Conservation (phyloP, 441 rosid genomes). For the Adansonia gregorii region DNA sequence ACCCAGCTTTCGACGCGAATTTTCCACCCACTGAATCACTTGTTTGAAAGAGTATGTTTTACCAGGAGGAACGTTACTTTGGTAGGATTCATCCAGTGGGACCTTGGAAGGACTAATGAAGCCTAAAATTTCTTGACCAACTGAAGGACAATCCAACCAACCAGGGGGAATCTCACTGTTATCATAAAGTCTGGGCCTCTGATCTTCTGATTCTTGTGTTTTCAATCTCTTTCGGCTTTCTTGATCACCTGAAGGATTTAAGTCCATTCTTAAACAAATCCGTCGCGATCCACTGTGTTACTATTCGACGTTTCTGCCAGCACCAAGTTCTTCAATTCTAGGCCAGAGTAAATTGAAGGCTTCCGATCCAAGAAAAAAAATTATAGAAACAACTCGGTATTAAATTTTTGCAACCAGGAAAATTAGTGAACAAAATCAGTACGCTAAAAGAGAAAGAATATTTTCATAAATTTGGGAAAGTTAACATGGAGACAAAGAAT, state of each 20-base stretch:
- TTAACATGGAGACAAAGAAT: neutral
- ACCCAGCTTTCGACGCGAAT: neutral
- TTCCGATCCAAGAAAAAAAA: neutral
- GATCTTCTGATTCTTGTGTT: conserved; percentile 9
- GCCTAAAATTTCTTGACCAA: conserved; percentile 12
- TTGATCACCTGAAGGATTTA: neutral
- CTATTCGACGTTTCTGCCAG: neutral
- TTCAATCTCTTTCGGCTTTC: conserved; percentile 5
- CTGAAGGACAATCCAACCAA: conserved; percentile 10
- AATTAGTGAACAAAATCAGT: neutral
- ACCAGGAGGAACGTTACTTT: neutral
- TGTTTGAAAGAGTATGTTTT: neutral
- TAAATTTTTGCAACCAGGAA: neutral
- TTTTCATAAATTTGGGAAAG: neutral
- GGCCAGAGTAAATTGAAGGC: neutral
- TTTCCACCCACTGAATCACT: neutral
- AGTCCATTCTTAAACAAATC: conserved; percentile 5
- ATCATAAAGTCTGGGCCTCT: neutral
- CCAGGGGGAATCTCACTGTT: neutral
- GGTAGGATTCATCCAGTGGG: neutral
- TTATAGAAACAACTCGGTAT: neutral
- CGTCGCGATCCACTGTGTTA: neutral
- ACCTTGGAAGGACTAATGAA: neutral
- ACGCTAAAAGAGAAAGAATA: neutral
- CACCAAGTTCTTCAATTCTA: neutral